Evolutionary conservation across 2,329 filamentous ascomycete species (phyloP).

Genomic region (Colletotrichum lupini): DNA sequence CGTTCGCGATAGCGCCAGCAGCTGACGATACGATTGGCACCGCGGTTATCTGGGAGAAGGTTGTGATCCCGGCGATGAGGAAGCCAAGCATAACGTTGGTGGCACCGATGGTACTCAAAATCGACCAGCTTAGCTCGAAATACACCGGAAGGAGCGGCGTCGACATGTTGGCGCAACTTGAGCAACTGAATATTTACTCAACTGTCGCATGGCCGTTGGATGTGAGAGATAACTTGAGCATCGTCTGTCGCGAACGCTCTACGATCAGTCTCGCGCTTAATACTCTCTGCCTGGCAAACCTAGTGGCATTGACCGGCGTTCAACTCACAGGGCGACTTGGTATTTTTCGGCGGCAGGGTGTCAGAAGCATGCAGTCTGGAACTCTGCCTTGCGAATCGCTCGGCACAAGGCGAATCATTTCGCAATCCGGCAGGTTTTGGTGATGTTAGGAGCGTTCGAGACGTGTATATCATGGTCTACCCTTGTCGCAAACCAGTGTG

Average conservation of each 20-base stretch:
- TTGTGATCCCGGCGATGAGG: conserved; percentile 52
- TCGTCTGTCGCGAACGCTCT: neutral
- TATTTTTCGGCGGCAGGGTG: neutral
- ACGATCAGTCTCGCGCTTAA: neutral
- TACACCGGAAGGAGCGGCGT: conserved; percentile 42
- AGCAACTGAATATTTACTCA: neutral
- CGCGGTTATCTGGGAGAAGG: conserved; percentile 49
- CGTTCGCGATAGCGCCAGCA: conserved; percentile 53
- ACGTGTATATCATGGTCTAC: neutral
- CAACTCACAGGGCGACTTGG: neutral
- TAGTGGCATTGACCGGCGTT: neutral
- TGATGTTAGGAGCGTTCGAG: neutral
- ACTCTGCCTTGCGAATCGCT: neutral
- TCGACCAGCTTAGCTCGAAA: conserved; percentile 56
- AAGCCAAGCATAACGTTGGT: conserved; percentile 51
- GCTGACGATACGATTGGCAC: conserved; percentile 53
- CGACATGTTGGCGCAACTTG: conserved; percentile 6
- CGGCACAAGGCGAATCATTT: neutral
- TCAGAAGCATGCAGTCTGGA: neutral
- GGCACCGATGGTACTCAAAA: conserved; percentile 57
- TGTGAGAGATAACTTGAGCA: accelerated
- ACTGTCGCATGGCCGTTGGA: neutral
- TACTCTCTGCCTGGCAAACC: neutral
- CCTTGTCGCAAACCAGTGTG: neutral
- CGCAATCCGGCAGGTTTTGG: neutral